Base-by-base conservation (phyloP, 1,139 yeast genomes). In the Lizanozyma gosingica region DNA sequence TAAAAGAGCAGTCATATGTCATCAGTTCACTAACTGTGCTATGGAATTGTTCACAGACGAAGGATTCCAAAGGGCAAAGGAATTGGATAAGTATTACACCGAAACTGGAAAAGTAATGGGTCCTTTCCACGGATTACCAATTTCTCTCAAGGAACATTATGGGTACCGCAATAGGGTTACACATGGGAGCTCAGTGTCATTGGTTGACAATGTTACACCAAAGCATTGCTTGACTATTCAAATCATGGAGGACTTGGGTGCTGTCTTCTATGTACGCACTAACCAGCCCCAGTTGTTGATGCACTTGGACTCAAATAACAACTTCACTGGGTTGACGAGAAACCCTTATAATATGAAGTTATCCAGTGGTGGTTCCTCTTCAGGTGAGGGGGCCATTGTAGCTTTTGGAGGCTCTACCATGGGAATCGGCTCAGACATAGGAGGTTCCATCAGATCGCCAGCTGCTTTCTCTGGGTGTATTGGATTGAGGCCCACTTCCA, bases 21-120 rank as follows among this genome's bases (percentile, higher is more conserved):
- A 79, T 47, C 80, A 78, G 45, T 63, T 75, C 52, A 74, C 81
- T 45, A 73, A 76, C 48, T 74, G 81, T 52, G 76, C 79, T 17
- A 60, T 76, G 65, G 80, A 78, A 36, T 65, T 79, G 41, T 65
- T 80, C 49, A 70, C 76, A 43, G 72, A 76, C 34, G 78, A 73
- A 46, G 85, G 79, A 14, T 57, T 78, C 37, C 60, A 60, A 40
- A 65, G 78, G 44, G 85, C 85, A 4, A 56, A 71, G 50, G 65
- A 60, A 43, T 62, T 79, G 47, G 86, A 80, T 51, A 70, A 65
- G 4, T 69, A 76, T 50, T 65, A 63, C 41, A 63, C 62, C 39
- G 60, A 67, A 40, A 59, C 68, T 40, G 88, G 90, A 6, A 50
- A 50, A 17, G 44, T 45, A 4, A 43, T 44, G 14, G 48, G 49